Base-by-base conservation (phyloP, 805 yeast species). In the Komagataella kurtzmanii region DNA sequence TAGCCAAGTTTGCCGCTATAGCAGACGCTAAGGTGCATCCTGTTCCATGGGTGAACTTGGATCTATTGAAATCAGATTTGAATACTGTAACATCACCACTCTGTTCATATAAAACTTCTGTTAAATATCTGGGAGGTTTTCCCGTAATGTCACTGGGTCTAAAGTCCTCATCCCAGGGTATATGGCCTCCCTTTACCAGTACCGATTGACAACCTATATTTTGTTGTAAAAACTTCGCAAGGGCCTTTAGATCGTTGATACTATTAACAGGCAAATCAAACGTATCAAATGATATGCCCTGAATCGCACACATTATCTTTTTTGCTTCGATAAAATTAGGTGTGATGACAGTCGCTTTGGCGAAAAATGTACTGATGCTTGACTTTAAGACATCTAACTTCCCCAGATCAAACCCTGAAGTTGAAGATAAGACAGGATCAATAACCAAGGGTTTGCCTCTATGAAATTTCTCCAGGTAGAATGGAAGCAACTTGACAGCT, bases 21-120 rank as follows among this genome's bases (percentile, higher is more conserved):
- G 95, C 75, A 0, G 95, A 81, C 0, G 95, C 80, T 50, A 89
- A 70, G 0, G 96, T 85, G 65, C 97, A 89, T 1, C 97, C 97
- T 3, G 96, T 88, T 10, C 97, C 97, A 63, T 89, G 97, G 1
- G 87, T 80, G 60, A 83, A 77, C 2, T 66, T 62, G 1, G 88
- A 71, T 6, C 66, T 60, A 10, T 78, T 63, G 55, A 59, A 75
- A 1, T 63, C 65, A 7, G 84, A 79, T 53, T 69, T 70, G 59
- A 75, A 80, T 1, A 77, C 61, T 0, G 73, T 66, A 47, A 67
- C 58, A 2, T 61, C 56, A 12, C 69, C 68, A 14, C 58, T 58
- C 7, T 67, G 66, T 17, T 64, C 63, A 51, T 63, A 62, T 10
- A 59, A 58, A 24, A 59, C 60, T 53, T 62, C 68, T 14, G 57